These are phyloP conservation scores for Sugiyamaella valdiviana DNA, from an alignment of 805 yeast species.

Conservation along the genomic window DNA sequence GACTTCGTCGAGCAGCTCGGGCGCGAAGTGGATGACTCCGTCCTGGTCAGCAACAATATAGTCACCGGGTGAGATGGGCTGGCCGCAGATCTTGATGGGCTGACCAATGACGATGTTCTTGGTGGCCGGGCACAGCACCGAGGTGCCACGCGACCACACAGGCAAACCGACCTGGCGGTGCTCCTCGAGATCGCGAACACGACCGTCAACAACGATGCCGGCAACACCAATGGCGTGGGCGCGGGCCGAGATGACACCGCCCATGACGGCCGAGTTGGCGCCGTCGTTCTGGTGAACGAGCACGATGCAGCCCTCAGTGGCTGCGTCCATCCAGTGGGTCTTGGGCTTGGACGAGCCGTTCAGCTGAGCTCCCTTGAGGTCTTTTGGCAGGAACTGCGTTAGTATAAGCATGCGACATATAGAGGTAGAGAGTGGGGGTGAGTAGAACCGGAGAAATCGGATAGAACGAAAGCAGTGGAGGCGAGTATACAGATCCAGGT, in stretches of 20 bases:
- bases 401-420: neutral
- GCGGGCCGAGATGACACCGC: slow-evolving; percentile 14
- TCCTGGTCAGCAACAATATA: slow-evolving; percentile 11
- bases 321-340: slow-evolving; percentile 12
- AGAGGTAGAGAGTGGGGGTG: neutral
- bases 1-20: slow-evolving; percentile 6
- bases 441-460: neutral
- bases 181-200: slow-evolving; percentile 12
- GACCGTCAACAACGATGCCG: slow-evolving; percentile 13
- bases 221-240: slow-evolving; percentile 9
- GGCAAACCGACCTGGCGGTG: slow-evolving; percentile 10
- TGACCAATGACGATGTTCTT: slow-evolving; percentile 34
- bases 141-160: slow-evolving; percentile 10
- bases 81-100: slow-evolving; percentile 72
- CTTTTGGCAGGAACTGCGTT: slow-evolving; percentile 1
- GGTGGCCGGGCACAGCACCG: slow-evolving; percentile 14
- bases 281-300: slow-evolving; percentile 9
- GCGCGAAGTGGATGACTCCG: slow-evolving; percentile 11
- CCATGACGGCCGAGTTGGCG: slow-evolving; percentile 10
- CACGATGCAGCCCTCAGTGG: slow-evolving; percentile 5
- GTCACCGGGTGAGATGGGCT: slow-evolving; percentile 58
- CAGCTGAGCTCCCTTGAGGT: neutral
- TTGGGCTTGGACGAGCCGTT: neutral
- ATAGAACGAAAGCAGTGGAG: neutral
- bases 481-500: too few species aligned